Conservation (phyloP, 2,329 filamentous ascomycete species). For the Trichoderma pleuroti region DNA sequence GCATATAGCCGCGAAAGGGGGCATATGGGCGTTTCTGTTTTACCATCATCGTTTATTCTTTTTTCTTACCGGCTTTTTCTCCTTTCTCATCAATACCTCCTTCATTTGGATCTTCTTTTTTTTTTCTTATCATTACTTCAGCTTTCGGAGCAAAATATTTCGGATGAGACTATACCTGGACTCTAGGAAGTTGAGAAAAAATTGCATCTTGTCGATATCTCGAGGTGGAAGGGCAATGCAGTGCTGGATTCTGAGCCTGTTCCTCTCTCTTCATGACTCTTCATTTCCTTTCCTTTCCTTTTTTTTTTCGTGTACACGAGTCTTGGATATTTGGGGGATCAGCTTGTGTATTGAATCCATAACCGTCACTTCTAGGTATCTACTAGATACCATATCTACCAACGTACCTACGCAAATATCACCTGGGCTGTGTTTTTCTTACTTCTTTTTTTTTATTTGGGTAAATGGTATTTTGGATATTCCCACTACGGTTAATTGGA, state of each 20-base stretch:
- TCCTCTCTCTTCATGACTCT: conserved; percentile 7
- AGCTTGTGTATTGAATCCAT: neutral
- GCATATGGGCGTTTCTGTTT: conserved; percentile 18
- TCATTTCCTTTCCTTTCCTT: neutral
- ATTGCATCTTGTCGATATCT: neutral
- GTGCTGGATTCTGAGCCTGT: conserved; percentile 15
- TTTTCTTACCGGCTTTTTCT: neutral
- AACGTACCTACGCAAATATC: neutral
- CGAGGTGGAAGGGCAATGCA: conserved; percentile 2
- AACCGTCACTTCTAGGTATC: neutral
- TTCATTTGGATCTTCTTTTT: neutral
- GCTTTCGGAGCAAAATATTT: neutral
- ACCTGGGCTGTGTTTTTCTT: neutral
- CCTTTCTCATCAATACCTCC: neutral
- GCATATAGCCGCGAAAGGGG: conserved; percentile 13
- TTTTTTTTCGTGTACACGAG: neutral
- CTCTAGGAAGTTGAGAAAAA: neutral
- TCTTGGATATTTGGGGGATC: conserved; percentile 3
- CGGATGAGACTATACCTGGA: neutral
- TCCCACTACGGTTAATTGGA: neutral
- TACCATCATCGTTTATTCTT: neutral
- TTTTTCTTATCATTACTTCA: neutral
- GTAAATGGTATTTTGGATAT: neutral
- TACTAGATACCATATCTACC: neutral
- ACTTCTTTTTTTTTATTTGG: neutral